Evolutionary conservation across 2,329 filamentous ascomycete species (phyloP), one percentile per base, ranked within the genome.

Genomic region (Pezicula rhizophila): DNA sequence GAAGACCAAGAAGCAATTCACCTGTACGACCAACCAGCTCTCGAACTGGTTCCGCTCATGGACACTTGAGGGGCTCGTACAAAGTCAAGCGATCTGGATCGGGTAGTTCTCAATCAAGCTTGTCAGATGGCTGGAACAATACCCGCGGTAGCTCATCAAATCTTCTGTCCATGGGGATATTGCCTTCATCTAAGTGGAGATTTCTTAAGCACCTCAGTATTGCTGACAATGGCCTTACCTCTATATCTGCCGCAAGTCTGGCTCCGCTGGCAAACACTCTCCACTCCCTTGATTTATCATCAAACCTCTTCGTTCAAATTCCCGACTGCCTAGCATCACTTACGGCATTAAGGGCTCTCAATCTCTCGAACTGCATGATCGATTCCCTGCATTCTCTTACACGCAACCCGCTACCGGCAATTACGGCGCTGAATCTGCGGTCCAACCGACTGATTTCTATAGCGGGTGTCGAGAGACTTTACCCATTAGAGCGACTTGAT

Each of bases 341-440:
- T 50, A 90, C 89, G 17, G 85, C 89, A 25, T 78, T 99, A n/a
- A 84, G 91, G 55, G 91, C 93, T 20, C 73, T 99, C 47, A 97
- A 99, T 61, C 76, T 99, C 23, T 95, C 92, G 4, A 87, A 95
- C 61, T 97, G 92, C 75, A 96, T 97, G 91, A 97, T 99, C 54
- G 88, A 92, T 59, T 93, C 90, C 14, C 75, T 99, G 48, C 87
- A 95, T 60, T 96, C 92, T 2, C 74, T 99, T 38, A 84, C 84
- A 2, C 83, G 87, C 54, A 93, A 86, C 60, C 89, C 93, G 11
- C 76, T 99, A 5, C 92, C 93, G 25, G 92, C 93, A 17, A 96
- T 99, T 54, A 95, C 88, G 1, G 91, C 91, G 1, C 74, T 99
- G 49, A 97, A 97, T 62, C 78, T 99, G 48, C 84, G 92, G 49